Evolutionary conservation across 148 eudicot genomes (phyloP).

Genomic region (Bassia scoparia): DNA sequence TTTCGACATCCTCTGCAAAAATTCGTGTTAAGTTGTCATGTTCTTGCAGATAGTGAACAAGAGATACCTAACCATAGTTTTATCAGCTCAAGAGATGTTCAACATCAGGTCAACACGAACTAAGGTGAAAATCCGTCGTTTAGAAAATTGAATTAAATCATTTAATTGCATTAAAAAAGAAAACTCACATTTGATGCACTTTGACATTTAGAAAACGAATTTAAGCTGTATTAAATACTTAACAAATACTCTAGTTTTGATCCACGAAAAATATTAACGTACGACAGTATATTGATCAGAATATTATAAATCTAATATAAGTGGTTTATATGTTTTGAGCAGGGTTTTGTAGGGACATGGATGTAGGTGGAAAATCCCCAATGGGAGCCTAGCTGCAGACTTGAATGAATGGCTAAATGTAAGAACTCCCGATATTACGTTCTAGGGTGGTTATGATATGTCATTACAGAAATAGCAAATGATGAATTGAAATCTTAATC

Average conservation of each 20-base stretch:
- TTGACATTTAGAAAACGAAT: no score
- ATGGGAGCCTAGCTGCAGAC: conserved; percentile 34
- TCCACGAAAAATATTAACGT: no score
- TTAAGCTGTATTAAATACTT: no score
- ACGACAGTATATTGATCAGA: no score
- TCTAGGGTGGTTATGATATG: conserved; percentile 44
- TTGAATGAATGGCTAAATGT: conserved; percentile 62
- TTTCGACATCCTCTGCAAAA: neutral
- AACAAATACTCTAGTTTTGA: no score
- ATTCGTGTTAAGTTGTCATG: neutral
- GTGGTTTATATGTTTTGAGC: conserved; percentile 13
- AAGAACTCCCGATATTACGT: conserved; percentile 48
- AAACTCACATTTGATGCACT: no score
- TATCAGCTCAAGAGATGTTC: conserved; percentile 29
- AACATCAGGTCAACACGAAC: conserved; percentile 38
- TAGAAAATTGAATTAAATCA: neutral
- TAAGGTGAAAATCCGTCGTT: conserved; percentile 41
- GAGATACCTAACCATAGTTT: conserved; percentile 36
- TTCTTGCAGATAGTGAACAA: conserved; percentile 43
- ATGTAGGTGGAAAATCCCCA: conserved; percentile 64
- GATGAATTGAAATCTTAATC: neutral
- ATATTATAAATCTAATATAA: no score
- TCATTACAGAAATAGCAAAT: neutral
- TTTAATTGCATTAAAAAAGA: no score
- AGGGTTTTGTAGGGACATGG: conserved; percentile 67